Evolutionary conservation across 306 rosid genomes (phyloP).

Genomic region (Vigna angularis): DNA sequence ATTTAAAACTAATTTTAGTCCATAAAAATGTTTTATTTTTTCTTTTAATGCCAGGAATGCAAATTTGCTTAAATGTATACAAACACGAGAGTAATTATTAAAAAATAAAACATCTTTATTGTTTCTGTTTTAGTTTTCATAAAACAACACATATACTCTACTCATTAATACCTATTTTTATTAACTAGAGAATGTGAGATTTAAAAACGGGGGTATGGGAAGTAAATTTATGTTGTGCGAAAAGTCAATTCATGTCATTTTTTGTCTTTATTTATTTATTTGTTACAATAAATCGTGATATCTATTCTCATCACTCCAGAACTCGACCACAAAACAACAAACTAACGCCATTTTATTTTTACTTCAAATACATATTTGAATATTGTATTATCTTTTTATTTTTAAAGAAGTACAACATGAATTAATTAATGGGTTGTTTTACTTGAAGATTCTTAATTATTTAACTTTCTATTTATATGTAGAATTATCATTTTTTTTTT

Average conservation of each 20-base stretch:
- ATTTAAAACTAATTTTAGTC: no score
- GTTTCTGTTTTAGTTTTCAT: background rate
- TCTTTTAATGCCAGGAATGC: no score
- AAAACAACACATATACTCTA: background rate
- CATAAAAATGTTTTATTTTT: no score
- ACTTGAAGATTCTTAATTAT: background rate
- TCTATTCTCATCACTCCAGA: background rate
- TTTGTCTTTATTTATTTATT: constrained; percentile 4
- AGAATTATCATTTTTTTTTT: background rate
- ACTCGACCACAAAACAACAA: background rate
- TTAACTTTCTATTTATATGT: background rate
- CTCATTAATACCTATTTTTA: background rate
- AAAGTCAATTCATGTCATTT: background rate
- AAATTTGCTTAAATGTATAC: no score
- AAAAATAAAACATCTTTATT: background rate
- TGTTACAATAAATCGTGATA: background rate
- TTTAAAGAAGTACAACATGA: background rate
- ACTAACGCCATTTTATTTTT: background rate
- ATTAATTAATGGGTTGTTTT: background rate
- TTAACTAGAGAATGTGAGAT: background rate
- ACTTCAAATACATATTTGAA: constrained; percentile 1
- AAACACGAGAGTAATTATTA: no score
- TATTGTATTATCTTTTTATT: background rate
- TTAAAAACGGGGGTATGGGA: background rate
- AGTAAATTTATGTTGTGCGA: background rate